Evolutionary conservation across 169 alveolate genomes (phyloP).

Genomic region (Eimeria tenella): DNA sequence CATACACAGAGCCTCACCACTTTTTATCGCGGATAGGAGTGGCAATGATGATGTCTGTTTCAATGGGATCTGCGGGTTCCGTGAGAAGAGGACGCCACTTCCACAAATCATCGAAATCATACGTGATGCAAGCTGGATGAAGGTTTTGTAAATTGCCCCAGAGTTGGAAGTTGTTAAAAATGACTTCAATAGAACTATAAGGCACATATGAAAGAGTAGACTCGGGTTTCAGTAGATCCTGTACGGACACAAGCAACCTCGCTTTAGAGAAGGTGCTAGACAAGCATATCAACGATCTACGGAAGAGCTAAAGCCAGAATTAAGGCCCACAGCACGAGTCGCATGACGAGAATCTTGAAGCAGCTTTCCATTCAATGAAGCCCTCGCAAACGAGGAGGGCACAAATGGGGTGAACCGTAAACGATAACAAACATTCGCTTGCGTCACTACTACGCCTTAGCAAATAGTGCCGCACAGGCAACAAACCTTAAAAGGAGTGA

Average conservation of each 20-base stretch:
- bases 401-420: too few species aligned
- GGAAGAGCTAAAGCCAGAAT: too few species aligned
- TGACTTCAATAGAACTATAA: conserved; percentile 83
- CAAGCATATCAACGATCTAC: too few species aligned
- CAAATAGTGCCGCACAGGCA: neutral
- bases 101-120: conserved; percentile 81
- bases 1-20: conserved; percentile 11
- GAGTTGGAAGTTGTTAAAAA: conserved; percentile 83
- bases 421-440: too few species aligned
- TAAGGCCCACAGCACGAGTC: too few species aligned
- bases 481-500: conserved; percentile 61
- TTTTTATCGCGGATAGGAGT: conserved; percentile 74
- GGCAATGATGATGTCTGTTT: conserved; percentile 75
- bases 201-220: conserved; percentile 83
- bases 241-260: neutral
- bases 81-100: conserved; percentile 82
- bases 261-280: neutral
- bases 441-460: neutral
- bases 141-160: conserved; percentile 86
- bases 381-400: too few species aligned
- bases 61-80: conserved; percentile 78
- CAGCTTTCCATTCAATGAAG: too few species aligned
- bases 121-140: conserved; percentile 84
- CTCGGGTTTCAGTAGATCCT: conserved; percentile 60
- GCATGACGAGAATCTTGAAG: too few species aligned